A percentile compares a stretch with the other conserved stretches of the same genome.
These are phyloP conservation scores for Nicotiana paniculata DNA, from an alignment of 257 asterid species.

Conservation along the genomic window DNA sequence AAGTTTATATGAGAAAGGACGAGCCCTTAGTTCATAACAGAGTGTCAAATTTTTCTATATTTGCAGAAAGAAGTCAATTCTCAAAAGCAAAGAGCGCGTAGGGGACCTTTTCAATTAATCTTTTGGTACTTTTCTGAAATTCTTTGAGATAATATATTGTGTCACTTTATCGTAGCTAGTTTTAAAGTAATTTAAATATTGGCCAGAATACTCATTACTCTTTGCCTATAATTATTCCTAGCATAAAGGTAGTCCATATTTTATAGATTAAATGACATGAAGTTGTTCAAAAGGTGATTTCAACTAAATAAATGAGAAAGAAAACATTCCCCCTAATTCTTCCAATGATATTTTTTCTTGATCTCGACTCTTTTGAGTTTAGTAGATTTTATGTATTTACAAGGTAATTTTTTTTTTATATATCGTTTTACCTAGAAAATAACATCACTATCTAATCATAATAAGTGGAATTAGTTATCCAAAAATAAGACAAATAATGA, in stretches of 20 bases:
- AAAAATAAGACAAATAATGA: too few species aligned
- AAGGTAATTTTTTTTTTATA: too few species aligned
- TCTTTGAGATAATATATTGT: background rate
- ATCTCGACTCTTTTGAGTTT: too few species aligned
- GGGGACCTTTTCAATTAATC: background rate
- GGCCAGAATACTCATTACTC: background rate
- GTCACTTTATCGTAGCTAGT: background rate
- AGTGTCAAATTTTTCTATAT: background rate
- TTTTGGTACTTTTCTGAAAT: background rate
- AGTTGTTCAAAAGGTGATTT: background rate
- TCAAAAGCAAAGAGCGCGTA: background rate
- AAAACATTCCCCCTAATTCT: too few species aligned
- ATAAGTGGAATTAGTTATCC: too few species aligned
- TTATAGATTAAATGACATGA: background rate
- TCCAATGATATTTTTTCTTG: too few species aligned
- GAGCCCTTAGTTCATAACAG: background rate
- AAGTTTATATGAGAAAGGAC: background rate
- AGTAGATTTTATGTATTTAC: too few species aligned
- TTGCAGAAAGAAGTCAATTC: background rate
- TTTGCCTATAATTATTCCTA: background rate
- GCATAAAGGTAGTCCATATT: background rate
- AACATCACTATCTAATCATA: too few species aligned
- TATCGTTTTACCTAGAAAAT: too few species aligned
- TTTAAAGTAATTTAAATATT: slow-evolving; percentile 1
- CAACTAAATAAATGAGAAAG: background rate